Percentiles rank a stretch among this genome's conserved stretches.
These are phyloP conservation scores for Epichloe sp. DNA, from an alignment of 2,329 filamentous ascomycete species.

Conservation along the genomic window DNA sequence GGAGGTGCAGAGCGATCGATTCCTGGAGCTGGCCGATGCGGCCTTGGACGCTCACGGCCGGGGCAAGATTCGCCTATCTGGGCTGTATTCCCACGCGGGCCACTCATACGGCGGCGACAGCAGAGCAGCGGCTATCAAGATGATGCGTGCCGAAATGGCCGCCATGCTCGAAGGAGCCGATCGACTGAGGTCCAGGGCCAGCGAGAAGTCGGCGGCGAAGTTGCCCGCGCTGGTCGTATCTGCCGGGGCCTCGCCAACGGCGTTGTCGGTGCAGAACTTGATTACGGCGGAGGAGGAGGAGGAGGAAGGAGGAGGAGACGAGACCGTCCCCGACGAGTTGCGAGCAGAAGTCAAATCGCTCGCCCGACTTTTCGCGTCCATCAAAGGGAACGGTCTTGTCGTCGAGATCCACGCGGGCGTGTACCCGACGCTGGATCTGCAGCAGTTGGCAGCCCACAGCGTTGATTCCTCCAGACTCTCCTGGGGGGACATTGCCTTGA, in stretches of 20 bases:
- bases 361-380: slow-evolving; percentile 9
- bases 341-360: slow-evolving; percentile 9
- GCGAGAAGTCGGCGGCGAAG: slow-evolving; percentile 6
- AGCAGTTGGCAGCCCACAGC: slow-evolving; percentile 64
- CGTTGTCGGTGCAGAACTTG: slow-evolving; percentile 21
- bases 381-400: slow-evolving; percentile 25
- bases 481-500: slow-evolving; percentile 47
- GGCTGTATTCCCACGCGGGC: slow-evolving; percentile 62
- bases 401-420: slow-evolving; percentile 67
- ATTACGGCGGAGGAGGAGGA: slow-evolving; percentile 2
- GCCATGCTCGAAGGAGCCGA: slow-evolving; percentile 15
- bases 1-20: slow-evolving; percentile 30
- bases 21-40: slow-evolving; percentile 33
- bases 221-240: slow-evolving; percentile 33
- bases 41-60: slow-evolving; percentile 13
- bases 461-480: slow-evolving; percentile 28
- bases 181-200: slow-evolving; percentile 8
- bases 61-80: slow-evolving; percentile 34
- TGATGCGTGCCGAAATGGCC: slow-evolving; percentile 18
- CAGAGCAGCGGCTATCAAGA: slow-evolving; percentile 17
- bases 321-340: slow-evolving; percentile 8
- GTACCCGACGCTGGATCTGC: slow-evolving; percentile 63
- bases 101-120: slow-evolving; percentile 47
- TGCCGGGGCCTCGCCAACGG: slow-evolving; percentile 66
- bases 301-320: background rate